A percentile compares a stretch with the other conserved stretches of the same genome.
phyloP scores from a whole-genome alignment of 306 rosid species.

The Cicer chorassanicum region DNA sequence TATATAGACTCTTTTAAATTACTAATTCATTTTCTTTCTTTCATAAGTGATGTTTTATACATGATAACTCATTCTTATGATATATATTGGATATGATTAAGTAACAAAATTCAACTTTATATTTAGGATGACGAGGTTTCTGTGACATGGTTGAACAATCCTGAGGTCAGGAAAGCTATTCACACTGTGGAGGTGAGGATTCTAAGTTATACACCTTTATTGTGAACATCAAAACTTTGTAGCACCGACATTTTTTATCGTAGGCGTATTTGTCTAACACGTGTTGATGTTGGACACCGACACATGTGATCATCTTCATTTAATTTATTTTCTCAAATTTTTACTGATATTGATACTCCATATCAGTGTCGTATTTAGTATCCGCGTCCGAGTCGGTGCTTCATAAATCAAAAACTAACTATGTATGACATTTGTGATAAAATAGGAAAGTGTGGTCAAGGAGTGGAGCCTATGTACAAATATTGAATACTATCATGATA shows the following conservation, averaged over 20 bases:
- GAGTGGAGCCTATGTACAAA: constrained; percentile 63
- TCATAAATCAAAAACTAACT: not conserved
- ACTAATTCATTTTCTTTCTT: not conserved
- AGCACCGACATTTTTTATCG: too few relatives aligned
- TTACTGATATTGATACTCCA: too few relatives aligned
- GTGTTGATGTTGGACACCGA: too few relatives aligned
- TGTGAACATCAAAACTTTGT: not conserved
- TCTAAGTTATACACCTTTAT: not conserved
- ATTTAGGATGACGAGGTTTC: constrained; percentile 71
- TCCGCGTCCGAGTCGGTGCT: too few relatives aligned
- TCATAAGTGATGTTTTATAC: too few relatives aligned
- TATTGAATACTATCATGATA: constrained; percentile 47
- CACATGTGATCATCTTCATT: too few relatives aligned
- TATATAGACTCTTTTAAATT: not conserved
- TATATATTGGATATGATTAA: too few relatives aligned
- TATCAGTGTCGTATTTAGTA: too few relatives aligned
- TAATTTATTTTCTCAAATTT: too few relatives aligned
- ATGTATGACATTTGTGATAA: not conserved
- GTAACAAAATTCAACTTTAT: not conserved
- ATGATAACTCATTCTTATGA: too few relatives aligned
- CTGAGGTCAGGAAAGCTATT: constrained; percentile 62
- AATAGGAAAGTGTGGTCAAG: constrained; percentile 51
- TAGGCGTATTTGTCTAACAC: too few relatives aligned
- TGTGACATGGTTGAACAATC: constrained; percentile 65
- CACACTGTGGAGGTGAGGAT: constrained; percentile 60